Evolutionary conservation across 2,329 filamentous ascomycete species (phyloP).

Genomic region (Cladosporium oxysporum): DNA sequence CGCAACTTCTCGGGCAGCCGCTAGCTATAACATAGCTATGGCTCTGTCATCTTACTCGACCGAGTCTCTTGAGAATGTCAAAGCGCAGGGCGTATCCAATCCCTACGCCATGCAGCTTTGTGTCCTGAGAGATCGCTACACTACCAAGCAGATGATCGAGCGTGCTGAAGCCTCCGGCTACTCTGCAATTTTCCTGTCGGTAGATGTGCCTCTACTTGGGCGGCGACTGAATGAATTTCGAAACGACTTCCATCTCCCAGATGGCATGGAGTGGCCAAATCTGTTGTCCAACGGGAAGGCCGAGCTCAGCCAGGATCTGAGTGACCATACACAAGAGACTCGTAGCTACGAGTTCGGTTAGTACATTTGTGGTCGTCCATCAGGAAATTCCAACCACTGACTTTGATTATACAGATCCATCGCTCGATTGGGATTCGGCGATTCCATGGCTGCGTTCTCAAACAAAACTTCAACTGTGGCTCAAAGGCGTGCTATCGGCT

Average conservation of each 20-base stretch:
- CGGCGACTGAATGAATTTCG: constrained; percentile 53
- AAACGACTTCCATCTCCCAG: constrained; percentile 51
- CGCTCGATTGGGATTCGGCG: constrained; percentile 48
- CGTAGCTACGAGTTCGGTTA: constrained; percentile 37
- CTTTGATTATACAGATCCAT: constrained; percentile 41
- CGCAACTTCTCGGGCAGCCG: constrained; percentile 52
- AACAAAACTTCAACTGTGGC: constrained; percentile 51
- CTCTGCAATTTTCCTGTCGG: constrained; percentile 54
- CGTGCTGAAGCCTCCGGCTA: constrained; percentile 42
- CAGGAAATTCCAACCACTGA: constrained; percentile 18
- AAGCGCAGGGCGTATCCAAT: constrained; percentile 43
- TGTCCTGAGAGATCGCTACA: constrained; percentile 55
- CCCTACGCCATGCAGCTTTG: constrained; percentile 59
- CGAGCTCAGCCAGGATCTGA: neutral
- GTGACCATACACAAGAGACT: constrained; percentile 23
- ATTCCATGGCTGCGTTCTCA: constrained; percentile 52
- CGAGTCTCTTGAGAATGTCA: constrained; percentile 54
- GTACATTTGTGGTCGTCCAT: constrained; percentile 24
- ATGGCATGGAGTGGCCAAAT: constrained; percentile 31
- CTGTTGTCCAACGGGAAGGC: neutral
- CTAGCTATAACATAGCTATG: constrained; percentile 49
- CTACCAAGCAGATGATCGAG: constrained; percentile 44
- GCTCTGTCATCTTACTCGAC: constrained; percentile 53
- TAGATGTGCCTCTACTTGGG: constrained; percentile 54
- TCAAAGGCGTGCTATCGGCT: constrained; percentile 45